Base-by-base conservation (phyloP, 495 filamentous ascomycete genomes). In the Glutinoglossum americanum region DNA sequence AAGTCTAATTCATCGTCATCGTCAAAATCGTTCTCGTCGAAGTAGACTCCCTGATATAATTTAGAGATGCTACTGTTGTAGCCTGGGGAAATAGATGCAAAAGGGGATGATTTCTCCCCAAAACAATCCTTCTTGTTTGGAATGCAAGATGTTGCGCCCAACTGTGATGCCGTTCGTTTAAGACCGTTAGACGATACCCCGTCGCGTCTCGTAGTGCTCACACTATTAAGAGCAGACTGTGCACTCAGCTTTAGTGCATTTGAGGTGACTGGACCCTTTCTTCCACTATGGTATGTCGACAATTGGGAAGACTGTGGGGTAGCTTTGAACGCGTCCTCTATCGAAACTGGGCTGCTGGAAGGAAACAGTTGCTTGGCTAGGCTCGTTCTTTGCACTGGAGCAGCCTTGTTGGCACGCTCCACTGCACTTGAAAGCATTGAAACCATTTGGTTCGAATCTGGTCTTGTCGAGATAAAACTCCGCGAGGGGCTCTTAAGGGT, bases 21-120 rank as follows among this genome's bases (percentile, higher is more conserved):
- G 61, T 81, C 81, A 63, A 87, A 84, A 60, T 87, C 84, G 55
- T 80, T 74, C 54, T 81, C 79, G 55, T 73, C 72, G 61, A 79
- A 75, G 57, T 73, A 73, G 15, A 81, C 72, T 7, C 28, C 66
- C 35, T 68, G 59, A 44, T 69, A 67, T 27, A 64, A 54, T 13
- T 48, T 47, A 23, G 56, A 57, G 13, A 49, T 23, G 54, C 21
- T 37, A 33, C 32, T 56, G 37, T 35, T 44, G 27, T 19, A 44
- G 37, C 5, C 15, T 56, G 30, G 21, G 19, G 32, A 25, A 3
- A 25, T 21, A 25, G 27, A 35, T 3, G 32, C 2, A 13, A 9
- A 30, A 26, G 17, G 21, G n/a, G 21, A 17, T n/a, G 54, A 17
- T 15, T 33, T 37, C 19, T 56, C 32, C 30, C 21, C 54, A 19